These are phyloP conservation scores for Lactarius deliciosus DNA, from an alignment of 768 basidiomycete genomes.

Conservation along the genomic window DNA sequence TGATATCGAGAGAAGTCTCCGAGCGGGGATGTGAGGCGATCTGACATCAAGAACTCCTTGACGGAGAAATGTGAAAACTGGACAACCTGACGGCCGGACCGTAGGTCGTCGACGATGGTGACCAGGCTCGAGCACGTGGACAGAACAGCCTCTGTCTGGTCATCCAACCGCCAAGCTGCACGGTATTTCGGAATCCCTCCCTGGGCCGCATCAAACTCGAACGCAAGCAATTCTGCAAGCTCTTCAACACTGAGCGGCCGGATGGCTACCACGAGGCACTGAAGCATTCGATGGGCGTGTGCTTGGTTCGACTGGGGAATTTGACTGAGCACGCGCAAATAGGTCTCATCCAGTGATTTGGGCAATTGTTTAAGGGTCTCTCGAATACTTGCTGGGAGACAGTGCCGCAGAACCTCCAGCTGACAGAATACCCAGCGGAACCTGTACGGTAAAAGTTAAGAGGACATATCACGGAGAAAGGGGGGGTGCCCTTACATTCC, in stretches of 20 bases:
- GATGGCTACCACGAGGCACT: not conserved
- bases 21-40: not conserved
- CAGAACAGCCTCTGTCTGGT: too few relatives aligned
- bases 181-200: too few relatives aligned
- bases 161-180: too few relatives aligned
- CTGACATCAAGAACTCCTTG: not conserved
- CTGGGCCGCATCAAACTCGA: too few relatives aligned
- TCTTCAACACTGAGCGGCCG: not conserved
- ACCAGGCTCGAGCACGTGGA: too few relatives aligned
- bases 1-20: not conserved
- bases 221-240: not conserved
- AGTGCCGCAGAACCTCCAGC: not conserved
- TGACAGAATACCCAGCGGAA: constrained; percentile 3
- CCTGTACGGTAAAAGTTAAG: not conserved
- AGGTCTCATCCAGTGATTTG: not conserved
- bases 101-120: not conserved
- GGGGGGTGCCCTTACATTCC: not conserved
- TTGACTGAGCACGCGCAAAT: not conserved
- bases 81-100: not conserved
- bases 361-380: not conserved
- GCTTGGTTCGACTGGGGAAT: not conserved
- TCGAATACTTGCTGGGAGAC: not conserved
- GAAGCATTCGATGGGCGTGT: not conserved
- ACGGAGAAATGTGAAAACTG: constrained; percentile 1
- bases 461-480: not conserved